These are phyloP conservation scores for Verticillium zaregamsianum DNA, from an alignment of 2,329 filamentous ascomycete genomes.

Conservation along the genomic window DNA sequence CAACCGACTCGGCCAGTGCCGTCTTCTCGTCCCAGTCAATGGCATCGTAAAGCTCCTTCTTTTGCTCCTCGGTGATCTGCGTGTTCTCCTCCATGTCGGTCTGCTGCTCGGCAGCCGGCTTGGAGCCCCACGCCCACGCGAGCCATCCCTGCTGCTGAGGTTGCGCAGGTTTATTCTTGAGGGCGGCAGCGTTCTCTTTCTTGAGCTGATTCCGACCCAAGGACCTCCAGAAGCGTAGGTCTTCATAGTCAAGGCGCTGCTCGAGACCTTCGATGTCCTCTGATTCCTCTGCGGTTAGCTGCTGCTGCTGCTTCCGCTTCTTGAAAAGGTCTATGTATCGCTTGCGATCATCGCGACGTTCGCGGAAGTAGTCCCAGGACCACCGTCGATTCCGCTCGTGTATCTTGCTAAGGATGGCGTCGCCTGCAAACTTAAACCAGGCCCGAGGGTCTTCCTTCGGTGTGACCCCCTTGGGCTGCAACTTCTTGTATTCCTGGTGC, in stretches of 20 bases:
- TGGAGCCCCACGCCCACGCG: slow-evolving; percentile 86
- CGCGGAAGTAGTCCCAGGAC: slow-evolving; percentile 95
- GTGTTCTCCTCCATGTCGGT: slow-evolving; percentile 59
- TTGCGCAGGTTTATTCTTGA: slow-evolving; percentile 55
- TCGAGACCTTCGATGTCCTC: slow-evolving; percentile 75
- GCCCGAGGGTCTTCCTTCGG: slow-evolving; percentile 88
- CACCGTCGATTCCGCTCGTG: slow-evolving; percentile 89
- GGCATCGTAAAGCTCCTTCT: slow-evolving; percentile 92
- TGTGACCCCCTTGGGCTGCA: slow-evolving; percentile 75
- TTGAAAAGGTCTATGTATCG: slow-evolving; percentile 95
- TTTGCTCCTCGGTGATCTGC: slow-evolving; percentile 90
- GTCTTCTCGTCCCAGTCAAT: slow-evolving; percentile 99
- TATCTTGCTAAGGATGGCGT: slow-evolving; percentile 88
- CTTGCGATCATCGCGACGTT: slow-evolving; percentile 83
- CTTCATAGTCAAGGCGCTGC: slow-evolving; percentile 86
- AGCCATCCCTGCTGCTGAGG: slow-evolving; percentile 79
- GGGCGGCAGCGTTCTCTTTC: slow-evolving; percentile 89
- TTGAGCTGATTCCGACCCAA: slow-evolving; percentile 89
- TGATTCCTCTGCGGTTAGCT: slow-evolving; percentile 65
- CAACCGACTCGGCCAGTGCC: slow-evolving; percentile 79
- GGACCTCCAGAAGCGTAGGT: slow-evolving; percentile 95
- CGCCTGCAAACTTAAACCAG: slow-evolving; percentile 88
- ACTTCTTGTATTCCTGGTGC: slow-evolving; percentile 93
- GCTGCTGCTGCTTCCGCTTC: slow-evolving; percentile 75
- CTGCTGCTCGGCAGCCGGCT: slow-evolving; percentile 53